A percentile compares a stretch with the other conserved stretches of the same genome.
phyloP scores from a whole-genome alignment of 1,284 basidiomycete genomes.

The Malassezia dermatis region DNA sequence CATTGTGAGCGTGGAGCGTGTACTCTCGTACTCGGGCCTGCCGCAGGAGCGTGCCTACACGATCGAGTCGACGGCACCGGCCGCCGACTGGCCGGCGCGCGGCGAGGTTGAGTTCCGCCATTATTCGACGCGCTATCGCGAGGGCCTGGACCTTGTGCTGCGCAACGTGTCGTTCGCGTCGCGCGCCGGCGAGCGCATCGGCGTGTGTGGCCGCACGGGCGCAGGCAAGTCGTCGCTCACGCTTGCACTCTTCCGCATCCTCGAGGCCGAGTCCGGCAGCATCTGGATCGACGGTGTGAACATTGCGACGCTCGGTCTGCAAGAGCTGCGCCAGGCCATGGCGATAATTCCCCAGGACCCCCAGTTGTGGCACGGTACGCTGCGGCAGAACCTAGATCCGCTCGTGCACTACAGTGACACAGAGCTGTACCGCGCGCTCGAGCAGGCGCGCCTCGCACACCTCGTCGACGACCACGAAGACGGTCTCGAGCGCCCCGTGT shows the following conservation, averaged over 20 bases:
- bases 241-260: constrained; percentile 49
- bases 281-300: constrained; percentile 76
- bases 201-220: constrained; percentile 64
- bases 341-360: constrained; percentile 72
- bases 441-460: constrained; percentile 60
- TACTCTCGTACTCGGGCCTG: constrained; percentile 61
- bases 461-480: constrained; percentile 64
- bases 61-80: constrained; percentile 24
- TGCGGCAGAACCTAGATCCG: constrained; percentile 76
- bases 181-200: constrained; percentile 64
- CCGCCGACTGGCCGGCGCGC: constrained; percentile 61
- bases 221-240: constrained; percentile 80
- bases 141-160: constrained; percentile 67
- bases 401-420: constrained; percentile 58
- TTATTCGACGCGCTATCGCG: constrained; percentile 72
- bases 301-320: constrained; percentile 69
- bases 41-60: constrained; percentile 61
- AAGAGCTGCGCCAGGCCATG: constrained; percentile 57
- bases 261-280: constrained; percentile 64
- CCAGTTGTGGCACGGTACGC: constrained; percentile 72
- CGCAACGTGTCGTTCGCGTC: constrained; percentile 60
- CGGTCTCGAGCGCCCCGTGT: constrained; percentile 63
- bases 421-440: constrained; percentile 71
- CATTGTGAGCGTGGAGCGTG: constrained; percentile 63
- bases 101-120: constrained; percentile 69